These are phyloP conservation scores for Curvularia verruculosa DNA, from an alignment of 2,329 filamentous ascomycete species.

Conservation along the genomic window DNA sequence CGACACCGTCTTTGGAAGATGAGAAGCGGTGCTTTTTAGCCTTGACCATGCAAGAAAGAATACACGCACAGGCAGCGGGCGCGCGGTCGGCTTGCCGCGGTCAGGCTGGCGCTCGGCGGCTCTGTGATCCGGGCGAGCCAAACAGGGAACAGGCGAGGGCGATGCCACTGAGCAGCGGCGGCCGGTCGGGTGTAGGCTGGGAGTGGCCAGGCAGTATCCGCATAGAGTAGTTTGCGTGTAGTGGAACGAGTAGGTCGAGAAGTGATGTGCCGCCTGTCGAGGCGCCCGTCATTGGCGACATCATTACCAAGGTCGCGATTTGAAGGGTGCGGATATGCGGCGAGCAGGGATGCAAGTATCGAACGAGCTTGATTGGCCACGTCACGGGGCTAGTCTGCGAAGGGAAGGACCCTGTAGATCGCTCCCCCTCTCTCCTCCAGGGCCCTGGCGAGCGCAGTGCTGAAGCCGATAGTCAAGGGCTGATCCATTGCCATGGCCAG, in stretches of 20 bases:
- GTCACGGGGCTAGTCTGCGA: slow-evolving; percentile 1
- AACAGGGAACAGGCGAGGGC: slow-evolving; percentile 6
- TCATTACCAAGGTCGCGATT: slow-evolving; percentile 17
- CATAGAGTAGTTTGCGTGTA: slow-evolving; percentile 19
- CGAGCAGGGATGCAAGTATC: slow-evolving; percentile 22
- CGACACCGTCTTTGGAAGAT: not conserved
- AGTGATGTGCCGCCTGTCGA: slow-evolving; percentile 8
- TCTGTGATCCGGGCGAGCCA: not conserved
- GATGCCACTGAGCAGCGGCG: slow-evolving; percentile 11
- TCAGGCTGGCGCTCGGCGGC: not conserved
- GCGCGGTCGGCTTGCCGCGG: not conserved
- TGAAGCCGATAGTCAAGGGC: slow-evolving; percentile 25
- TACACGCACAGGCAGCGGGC: not conserved
- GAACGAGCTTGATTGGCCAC: slow-evolving; percentile 17
- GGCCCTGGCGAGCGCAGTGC: slow-evolving; percentile 13
- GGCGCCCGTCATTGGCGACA: slow-evolving; percentile 28
- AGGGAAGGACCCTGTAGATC: slow-evolving; percentile 45
- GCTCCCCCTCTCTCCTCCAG: slow-evolving; percentile 29
- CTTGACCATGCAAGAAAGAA: not conserved
- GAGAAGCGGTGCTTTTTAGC: not conserved
- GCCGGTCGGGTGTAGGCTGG: not conserved
- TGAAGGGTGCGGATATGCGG: slow-evolving; percentile 1
- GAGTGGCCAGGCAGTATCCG: slow-evolving; percentile 13
- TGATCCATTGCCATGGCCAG: slow-evolving; percentile 34
- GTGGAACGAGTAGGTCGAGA: not conserved